These are phyloP conservation scores for Penicillium ochrochloron DNA, from an alignment of 495 filamentous ascomycete species.

Conservation along the genomic window DNA sequence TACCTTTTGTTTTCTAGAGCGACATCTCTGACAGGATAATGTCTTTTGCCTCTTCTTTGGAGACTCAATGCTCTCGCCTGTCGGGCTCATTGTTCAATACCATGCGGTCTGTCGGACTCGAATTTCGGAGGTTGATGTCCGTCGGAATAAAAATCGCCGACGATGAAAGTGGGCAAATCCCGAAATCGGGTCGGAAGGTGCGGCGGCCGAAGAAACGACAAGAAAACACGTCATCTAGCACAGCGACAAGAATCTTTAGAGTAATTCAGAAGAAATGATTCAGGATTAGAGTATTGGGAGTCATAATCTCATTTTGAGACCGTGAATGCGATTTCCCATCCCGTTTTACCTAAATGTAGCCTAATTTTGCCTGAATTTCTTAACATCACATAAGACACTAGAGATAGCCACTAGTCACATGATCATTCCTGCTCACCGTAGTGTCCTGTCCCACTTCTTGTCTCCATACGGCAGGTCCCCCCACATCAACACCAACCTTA, in stretches of 20 bases:
- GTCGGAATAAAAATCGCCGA: constrained; percentile 8
- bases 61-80: constrained; percentile 1
- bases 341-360: no score
- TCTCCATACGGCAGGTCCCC: no score
- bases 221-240: background rate
- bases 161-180: constrained; percentile 1
- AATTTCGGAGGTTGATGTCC: constrained; percentile 7
- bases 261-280: no score
- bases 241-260: background rate
- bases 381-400: no score
- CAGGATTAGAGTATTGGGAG: no score
- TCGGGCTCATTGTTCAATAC: background rate
- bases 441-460: no score
- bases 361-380: no score
- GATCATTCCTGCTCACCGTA: no score
- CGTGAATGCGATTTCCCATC: no score
- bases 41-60: constrained; percentile 18
- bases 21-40: constrained; percentile 24
- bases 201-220: background rate
- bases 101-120: background rate
- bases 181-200: background rate
- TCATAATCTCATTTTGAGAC: no score
- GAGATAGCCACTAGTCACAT: no score
- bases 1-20: constrained; percentile 27
- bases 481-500: no score